These are phyloP conservation scores for Zygoascus flipseniorum DNA, from an alignment of 805 yeast species.

Conservation along the genomic window DNA sequence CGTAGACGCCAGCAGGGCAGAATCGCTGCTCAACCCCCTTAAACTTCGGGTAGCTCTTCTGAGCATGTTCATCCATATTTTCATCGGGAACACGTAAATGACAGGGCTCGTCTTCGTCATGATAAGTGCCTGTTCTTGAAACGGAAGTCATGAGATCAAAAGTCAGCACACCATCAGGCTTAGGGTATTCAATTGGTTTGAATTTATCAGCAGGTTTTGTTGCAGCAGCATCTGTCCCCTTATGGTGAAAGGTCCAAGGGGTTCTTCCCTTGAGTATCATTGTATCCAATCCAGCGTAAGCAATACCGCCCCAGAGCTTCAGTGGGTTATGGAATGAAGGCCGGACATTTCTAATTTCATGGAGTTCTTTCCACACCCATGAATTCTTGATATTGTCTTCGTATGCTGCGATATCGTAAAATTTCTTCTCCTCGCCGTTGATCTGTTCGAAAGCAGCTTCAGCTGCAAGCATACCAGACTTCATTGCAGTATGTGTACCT, in stretches of 20 bases:
- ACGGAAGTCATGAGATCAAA: conserved; percentile 94
- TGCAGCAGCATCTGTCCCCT: conserved; percentile 58
- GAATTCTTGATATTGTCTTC: conserved; percentile 61
- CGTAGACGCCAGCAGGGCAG: conserved; percentile 99
- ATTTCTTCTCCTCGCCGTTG: conserved; percentile 30
- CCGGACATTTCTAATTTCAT: conserved; percentile 80
- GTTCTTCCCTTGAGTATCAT: conserved; percentile 66
- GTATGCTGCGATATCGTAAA: conserved; percentile 37
- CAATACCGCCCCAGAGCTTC: conserved; percentile 76
- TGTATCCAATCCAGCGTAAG: conserved; percentile 78
- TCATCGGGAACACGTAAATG: conserved; percentile 54
- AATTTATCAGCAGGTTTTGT: conserved; percentile 61
- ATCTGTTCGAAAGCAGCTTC: conserved; percentile 60
- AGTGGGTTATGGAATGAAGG: conserved; percentile 77
- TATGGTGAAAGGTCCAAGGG: conserved; percentile 80
- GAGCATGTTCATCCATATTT: conserved; percentile 51
- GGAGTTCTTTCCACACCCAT: conserved; percentile 80
- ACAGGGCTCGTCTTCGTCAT: conserved; percentile 87
- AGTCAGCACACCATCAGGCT: conserved; percentile 89
- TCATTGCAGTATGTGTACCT: conserved; percentile 97
- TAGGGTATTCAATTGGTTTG: conserved; percentile 78
- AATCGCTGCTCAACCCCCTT: conserved; percentile 86
- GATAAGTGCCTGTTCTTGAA: conserved; percentile 92
- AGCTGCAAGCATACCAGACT: conserved; percentile 92
- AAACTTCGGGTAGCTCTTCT: conserved; percentile 59